A percentile compares a stretch with the other conserved stretches of the same genome.
Evolutionary conservation across 2,329 filamentous ascomycete species (phyloP).

Genomic region (Fusarium goolgardi): DNA sequence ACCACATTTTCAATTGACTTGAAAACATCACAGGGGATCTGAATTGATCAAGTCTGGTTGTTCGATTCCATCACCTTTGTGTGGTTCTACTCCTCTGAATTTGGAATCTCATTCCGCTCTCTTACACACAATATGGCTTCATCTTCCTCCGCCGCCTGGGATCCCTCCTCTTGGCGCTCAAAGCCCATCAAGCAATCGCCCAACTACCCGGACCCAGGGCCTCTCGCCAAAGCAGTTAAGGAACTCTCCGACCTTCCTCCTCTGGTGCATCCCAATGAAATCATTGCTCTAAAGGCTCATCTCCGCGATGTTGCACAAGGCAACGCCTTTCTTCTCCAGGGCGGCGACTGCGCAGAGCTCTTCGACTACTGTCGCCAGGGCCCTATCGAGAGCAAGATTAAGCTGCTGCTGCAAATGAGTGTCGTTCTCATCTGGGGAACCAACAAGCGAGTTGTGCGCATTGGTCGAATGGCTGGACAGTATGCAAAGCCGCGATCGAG

Average conservation of each 20-base stretch:
- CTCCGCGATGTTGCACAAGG: conserved; percentile 89
- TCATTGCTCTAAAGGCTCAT: conserved; percentile 80
- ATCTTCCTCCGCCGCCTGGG: conserved; percentile 60
- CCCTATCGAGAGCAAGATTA: conserved; percentile 95
- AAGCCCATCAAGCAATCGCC: conserved; percentile 85
- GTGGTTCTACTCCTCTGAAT: conserved; percentile 9
- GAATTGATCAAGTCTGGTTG: not conserved
- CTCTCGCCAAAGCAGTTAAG: conserved; percentile 68
- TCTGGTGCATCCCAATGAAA: conserved; percentile 83
- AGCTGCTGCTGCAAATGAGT: conserved; percentile 96
- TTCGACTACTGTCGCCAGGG: conserved; percentile 95
- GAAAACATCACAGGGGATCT: not conserved
- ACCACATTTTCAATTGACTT: not conserved
- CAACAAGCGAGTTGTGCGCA: conserved; percentile 85
- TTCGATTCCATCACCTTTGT: not conserved
- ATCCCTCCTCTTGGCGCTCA: conserved; percentile 76
- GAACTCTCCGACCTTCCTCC: conserved; percentile 79
- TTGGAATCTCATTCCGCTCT: conserved; percentile 4
- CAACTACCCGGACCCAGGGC: conserved; percentile 71
- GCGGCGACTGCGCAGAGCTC: conserved; percentile 95
- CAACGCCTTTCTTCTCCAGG: conserved; percentile 93
- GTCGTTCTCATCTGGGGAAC: conserved; percentile 92
- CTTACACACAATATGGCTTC: conserved; percentile 27
- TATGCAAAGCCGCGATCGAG: conserved; percentile 96
- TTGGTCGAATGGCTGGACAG: conserved; percentile 96